Conservation (phyloP, 768 basidiomycete species). For the Mrakia frigida region DNA sequence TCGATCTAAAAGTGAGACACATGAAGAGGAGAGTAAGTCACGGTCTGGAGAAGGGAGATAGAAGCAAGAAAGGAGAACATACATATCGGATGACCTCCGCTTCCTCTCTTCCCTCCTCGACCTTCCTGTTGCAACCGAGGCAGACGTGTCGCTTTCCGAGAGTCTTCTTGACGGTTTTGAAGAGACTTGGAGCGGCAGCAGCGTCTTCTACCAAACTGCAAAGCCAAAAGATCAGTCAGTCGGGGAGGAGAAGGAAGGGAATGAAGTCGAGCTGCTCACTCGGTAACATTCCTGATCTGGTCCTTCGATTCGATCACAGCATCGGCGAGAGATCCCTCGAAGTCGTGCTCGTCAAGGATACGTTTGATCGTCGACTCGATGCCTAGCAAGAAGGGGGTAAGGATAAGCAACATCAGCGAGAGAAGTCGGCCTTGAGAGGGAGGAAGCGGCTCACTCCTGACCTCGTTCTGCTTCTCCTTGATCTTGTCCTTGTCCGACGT, state of each 20-base stretch:
- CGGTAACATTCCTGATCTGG: not conserved
- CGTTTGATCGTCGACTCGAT: constrained; percentile 54
- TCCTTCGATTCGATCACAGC: constrained; percentile 41
- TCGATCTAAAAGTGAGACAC: constrained; percentile 10
- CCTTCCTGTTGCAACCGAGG: constrained; percentile 65
- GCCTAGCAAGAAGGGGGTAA: constrained; percentile 42
- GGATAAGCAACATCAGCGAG: not conserved
- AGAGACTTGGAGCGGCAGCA: constrained; percentile 35
- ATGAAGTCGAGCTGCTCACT: not conserved
- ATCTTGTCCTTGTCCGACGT: constrained; percentile 59
- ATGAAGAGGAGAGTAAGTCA: not conserved
- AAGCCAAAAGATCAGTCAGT: not conserved
- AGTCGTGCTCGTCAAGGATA: constrained; percentile 36
- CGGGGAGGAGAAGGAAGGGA: not conserved
- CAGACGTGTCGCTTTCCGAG: constrained; percentile 67
- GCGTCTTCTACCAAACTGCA: not conserved
- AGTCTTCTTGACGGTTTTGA: constrained; percentile 52
- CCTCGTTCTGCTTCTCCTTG: constrained; percentile 58
- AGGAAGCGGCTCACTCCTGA: constrained; percentile 52
- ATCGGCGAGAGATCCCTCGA: constrained; percentile 37
- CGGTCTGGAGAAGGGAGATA: not conserved
- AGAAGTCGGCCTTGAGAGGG: not conserved
- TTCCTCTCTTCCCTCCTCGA: constrained; percentile 53
- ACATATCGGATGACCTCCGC: constrained; percentile 68
- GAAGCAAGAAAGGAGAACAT: constrained; percentile 38